A percentile compares a stretch with the other conserved stretches of the same genome.
phyloP scores from a whole-genome alignment of 2,329 filamentous ascomycete species.

The Madurella mycetomatis region DNA sequence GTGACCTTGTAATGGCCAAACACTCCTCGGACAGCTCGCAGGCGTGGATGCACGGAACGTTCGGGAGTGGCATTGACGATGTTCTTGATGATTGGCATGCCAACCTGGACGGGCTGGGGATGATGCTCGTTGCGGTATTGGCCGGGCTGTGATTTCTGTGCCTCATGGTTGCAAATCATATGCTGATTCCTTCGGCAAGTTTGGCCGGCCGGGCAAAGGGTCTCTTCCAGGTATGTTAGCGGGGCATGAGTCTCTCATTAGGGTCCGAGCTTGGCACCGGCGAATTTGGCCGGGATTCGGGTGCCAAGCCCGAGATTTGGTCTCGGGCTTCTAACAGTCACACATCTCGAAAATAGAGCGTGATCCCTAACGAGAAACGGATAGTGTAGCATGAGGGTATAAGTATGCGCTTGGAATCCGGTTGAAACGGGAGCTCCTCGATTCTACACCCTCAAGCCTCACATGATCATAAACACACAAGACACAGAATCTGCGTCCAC shows the following conservation, averaged over 20 bases:
- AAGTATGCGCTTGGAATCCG: background rate
- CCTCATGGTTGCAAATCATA: background rate
- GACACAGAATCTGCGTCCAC: background rate
- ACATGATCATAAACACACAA: background rate
- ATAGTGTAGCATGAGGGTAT: background rate
- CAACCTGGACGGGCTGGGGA: constrained; percentile 13
- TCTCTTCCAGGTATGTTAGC: background rate
- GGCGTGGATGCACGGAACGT: background rate
- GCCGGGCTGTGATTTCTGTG: background rate
- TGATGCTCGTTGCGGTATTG: constrained; percentile 13
- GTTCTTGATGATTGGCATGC: constrained; percentile 16
- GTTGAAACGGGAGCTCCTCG: background rate
- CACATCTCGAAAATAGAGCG: background rate
- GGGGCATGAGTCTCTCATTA: background rate
- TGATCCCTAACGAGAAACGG: background rate
- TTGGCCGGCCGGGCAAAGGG: background rate
- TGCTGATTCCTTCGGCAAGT: background rate
- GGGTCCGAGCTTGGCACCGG: background rate
- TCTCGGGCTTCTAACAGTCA: background rate
- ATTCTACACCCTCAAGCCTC: background rate
- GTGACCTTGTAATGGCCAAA: constrained; percentile 3
- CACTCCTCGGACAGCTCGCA: background rate
- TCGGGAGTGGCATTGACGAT: background rate
- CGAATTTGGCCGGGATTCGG: background rate
- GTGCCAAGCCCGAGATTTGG: background rate